Conservation (phyloP, 2,329 filamentous ascomycete species). For the Zasmidium cellare region DNA sequence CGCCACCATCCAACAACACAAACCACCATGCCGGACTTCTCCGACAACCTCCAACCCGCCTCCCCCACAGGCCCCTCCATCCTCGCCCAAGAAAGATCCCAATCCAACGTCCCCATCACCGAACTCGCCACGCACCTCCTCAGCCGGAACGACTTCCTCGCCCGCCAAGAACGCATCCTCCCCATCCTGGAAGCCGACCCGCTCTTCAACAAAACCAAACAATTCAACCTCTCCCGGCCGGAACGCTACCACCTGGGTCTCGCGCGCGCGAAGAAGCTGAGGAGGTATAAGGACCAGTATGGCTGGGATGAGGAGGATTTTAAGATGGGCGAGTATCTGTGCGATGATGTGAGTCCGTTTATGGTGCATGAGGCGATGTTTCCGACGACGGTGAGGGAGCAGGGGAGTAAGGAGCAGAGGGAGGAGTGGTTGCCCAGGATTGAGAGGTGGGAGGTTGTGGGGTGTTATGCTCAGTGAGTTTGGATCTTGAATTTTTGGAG, state of each 20-base stretch:
- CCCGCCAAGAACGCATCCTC: slow-evolving; percentile 49
- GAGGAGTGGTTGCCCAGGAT: slow-evolving; percentile 53
- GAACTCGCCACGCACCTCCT: slow-evolving; percentile 51
- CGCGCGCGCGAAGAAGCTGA: slow-evolving; percentile 52
- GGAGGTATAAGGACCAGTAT: slow-evolving; percentile 47
- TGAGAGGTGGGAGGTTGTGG: slow-evolving; percentile 52
- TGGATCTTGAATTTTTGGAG: neutral
- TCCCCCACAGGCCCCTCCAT: slow-evolving; percentile 47
- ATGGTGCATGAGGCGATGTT: slow-evolving; percentile 56
- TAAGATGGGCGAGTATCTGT: slow-evolving; percentile 53
- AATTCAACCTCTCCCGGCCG: slow-evolving; percentile 52
- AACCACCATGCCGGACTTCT: slow-evolving; percentile 50
- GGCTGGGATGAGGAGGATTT: slow-evolving; percentile 53
- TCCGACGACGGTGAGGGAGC: slow-evolving; percentile 52
- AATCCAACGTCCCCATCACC: slow-evolving; percentile 45
- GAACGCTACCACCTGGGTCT: slow-evolving; percentile 55
- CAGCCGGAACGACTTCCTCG: slow-evolving; percentile 48
- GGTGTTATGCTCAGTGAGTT: slow-evolving; percentile 48
- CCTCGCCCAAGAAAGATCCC: slow-evolving; percentile 46
- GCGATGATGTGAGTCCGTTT: slow-evolving; percentile 56
- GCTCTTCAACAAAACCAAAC: slow-evolving; percentile 52
- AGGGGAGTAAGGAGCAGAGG: slow-evolving; percentile 49
- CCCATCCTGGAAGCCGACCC: slow-evolving; percentile 47
- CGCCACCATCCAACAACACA: neutral
- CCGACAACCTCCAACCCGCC: slow-evolving; percentile 49